phyloP scores from a whole-genome alignment of 768 basidiomycete genomes.

The Tricholoma sp. region DNA sequence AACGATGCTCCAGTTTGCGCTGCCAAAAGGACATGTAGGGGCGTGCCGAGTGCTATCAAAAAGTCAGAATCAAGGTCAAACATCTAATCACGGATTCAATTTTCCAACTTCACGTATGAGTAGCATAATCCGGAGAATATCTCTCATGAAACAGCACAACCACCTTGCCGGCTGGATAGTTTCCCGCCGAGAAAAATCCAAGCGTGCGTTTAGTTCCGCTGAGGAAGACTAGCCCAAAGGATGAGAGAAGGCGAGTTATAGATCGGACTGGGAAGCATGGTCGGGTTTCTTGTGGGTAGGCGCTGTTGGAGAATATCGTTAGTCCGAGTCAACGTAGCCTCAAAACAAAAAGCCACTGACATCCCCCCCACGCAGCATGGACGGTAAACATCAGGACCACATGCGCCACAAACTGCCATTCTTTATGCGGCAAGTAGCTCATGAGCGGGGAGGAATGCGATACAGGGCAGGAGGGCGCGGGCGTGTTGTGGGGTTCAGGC shows the following conservation, averaged over 20 bases:
- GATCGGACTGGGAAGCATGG: no score
- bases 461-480: constrained; percentile 48
- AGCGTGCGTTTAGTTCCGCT: constrained; percentile 56
- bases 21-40: constrained; percentile 61
- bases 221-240: neutral
- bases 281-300: no score
- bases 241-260: no score
- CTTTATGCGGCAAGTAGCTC: constrained; percentile 85
- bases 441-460: constrained; percentile 56
- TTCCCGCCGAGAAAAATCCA: constrained; percentile 55
- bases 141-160: constrained; percentile 54
- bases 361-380: constrained; percentile 68
- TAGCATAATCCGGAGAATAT: constrained; percentile 26
- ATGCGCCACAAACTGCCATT: constrained; percentile 96
- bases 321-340: neutral
- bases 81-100: neutral
- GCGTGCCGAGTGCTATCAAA: neutral
- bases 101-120: constrained; percentile 9
- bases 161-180: constrained; percentile 89
- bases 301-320: no score
- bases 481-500: constrained; percentile 74
- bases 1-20: no score
- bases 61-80: no score
- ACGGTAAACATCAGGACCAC: constrained; percentile 78
- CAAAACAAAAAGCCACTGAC: constrained; percentile 38